Conservation (phyloP, 2,329 filamentous ascomycete species). For the Fusarium sp. region DNA sequence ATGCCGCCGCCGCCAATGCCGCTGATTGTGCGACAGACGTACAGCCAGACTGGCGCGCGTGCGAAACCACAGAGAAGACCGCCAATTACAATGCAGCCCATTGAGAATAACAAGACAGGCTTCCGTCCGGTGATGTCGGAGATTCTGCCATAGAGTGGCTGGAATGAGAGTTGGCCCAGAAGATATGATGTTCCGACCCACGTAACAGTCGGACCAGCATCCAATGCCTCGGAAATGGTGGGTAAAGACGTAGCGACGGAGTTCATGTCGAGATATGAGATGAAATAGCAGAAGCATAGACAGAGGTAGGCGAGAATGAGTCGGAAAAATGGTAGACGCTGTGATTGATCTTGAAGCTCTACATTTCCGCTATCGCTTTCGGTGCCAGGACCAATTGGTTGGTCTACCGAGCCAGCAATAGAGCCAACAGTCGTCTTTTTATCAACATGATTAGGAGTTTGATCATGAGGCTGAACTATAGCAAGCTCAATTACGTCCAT, state of each 20-base stretch:
- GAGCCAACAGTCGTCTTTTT: fast-evolving
- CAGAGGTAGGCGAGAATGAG: not conserved
- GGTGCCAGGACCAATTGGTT: fast-evolving
- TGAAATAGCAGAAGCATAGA: not conserved
- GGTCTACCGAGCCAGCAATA: fast-evolving
- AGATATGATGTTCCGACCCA: constrained; percentile 52
- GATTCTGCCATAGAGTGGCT: constrained; percentile 49
- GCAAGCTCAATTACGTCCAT: fast-evolving
- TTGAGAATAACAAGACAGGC: constrained; percentile 43
- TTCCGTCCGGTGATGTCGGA: constrained; percentile 51
- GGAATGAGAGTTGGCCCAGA: constrained; percentile 49
- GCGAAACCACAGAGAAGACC: constrained; percentile 48
- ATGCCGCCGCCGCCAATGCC: not conserved
- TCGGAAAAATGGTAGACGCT: not conserved
- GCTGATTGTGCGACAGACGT: not conserved
- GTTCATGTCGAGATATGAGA: constrained; percentile 50
- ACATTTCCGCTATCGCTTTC: not conserved
- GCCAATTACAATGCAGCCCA: constrained; percentile 43
- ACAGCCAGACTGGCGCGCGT: not conserved
- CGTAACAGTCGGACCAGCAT: constrained; percentile 45
- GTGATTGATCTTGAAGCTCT: not conserved
- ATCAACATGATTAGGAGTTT: fast-evolving
- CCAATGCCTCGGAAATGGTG: constrained; percentile 48
- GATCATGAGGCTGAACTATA: fast-evolving
- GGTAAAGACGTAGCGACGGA: constrained; percentile 48